phyloP scores from a whole-genome alignment of 1,139 yeast species.

The Lodderomyces margitis region DNA sequence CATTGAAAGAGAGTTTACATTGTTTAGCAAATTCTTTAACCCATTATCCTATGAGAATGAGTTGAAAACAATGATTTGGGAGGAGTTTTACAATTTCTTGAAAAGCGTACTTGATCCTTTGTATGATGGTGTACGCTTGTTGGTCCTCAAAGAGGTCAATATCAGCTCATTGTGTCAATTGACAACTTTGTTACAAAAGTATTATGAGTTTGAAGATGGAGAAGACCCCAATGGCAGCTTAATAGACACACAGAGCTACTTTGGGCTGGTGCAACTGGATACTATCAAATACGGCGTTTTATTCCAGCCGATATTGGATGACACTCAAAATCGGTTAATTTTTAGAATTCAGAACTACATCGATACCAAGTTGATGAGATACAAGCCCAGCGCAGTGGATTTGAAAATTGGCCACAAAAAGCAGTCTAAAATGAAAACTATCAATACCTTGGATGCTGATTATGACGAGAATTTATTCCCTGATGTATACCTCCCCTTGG shows the following conservation, averaged over 20 bases:
- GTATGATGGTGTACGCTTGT: conserved; percentile 65
- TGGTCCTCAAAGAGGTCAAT: conserved; percentile 65
- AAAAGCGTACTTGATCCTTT: conserved; percentile 68
- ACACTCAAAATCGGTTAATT: conserved; percentile 74
- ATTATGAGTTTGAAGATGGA: conserved; percentile 52
- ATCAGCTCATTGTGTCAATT: conserved; percentile 72
- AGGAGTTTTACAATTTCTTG: conserved; percentile 54
- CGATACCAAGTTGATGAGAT: conserved; percentile 64
- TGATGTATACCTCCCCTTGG: conserved; percentile 71
- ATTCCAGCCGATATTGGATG: conserved; percentile 70
- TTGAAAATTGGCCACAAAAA: conserved; percentile 55
- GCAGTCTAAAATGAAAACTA: conserved; percentile 9
- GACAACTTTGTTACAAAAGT: conserved; percentile 66
- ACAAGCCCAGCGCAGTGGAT: conserved; percentile 67
- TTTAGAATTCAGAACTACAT: conserved; percentile 74
- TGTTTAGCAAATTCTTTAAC: conserved; percentile 57
- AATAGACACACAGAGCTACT: conserved; percentile 8
- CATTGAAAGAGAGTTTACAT: conserved; percentile 56
- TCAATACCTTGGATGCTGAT: conserved; percentile 29
- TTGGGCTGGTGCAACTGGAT: not conserved
- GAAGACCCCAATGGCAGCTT: conserved; percentile 21
- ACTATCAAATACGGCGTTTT: conserved; percentile 53
- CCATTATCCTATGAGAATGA: conserved; percentile 6
- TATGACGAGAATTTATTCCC: conserved; percentile 42
- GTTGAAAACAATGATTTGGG: conserved; percentile 22